Conservation (phyloP, 129 eudicot genomes). For the Tagetes patula region DNA sequence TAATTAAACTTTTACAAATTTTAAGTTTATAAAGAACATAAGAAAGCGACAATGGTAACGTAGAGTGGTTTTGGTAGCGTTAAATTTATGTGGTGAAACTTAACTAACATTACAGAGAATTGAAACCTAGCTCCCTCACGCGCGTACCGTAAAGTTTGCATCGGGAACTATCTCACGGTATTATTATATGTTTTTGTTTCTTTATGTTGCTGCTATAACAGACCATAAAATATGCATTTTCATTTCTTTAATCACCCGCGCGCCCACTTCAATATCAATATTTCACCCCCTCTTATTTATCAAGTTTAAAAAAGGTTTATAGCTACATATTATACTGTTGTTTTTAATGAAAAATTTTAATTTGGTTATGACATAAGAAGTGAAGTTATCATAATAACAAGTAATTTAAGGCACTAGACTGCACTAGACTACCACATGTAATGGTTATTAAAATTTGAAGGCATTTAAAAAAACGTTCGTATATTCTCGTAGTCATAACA, state of each 20-base stretch:
- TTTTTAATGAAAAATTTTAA: neutral
- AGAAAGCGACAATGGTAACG: slow-evolving; percentile 34
- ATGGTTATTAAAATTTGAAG: too few species aligned
- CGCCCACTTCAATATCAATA: too few species aligned
- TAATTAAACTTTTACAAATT: neutral
- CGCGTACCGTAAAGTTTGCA: slow-evolving; percentile 40
- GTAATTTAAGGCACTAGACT: too few species aligned
- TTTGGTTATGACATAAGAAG: too few species aligned
- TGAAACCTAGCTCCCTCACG: neutral
- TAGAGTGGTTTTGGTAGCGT: slow-evolving; percentile 36
- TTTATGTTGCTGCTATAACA: slow-evolving; percentile 1
- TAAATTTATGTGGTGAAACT: slow-evolving; percentile 28
- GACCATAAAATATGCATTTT: neutral
- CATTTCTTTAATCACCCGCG: neutral
- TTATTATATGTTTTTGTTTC: slow-evolving; percentile 22
- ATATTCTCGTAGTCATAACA: too few species aligned
- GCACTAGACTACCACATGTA: too few species aligned
- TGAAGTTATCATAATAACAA: too few species aligned
- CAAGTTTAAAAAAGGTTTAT: neutral
- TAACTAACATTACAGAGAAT: neutral
- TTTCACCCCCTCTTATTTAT: neutral
- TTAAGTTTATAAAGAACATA: neutral
- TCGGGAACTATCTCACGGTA: slow-evolving; percentile 39
- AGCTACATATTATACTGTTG: too few species aligned
- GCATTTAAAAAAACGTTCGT: too few species aligned